Conservation (phyloP, 2,329 filamentous ascomycete species). For the Neofusicoccum laricinum region DNA sequence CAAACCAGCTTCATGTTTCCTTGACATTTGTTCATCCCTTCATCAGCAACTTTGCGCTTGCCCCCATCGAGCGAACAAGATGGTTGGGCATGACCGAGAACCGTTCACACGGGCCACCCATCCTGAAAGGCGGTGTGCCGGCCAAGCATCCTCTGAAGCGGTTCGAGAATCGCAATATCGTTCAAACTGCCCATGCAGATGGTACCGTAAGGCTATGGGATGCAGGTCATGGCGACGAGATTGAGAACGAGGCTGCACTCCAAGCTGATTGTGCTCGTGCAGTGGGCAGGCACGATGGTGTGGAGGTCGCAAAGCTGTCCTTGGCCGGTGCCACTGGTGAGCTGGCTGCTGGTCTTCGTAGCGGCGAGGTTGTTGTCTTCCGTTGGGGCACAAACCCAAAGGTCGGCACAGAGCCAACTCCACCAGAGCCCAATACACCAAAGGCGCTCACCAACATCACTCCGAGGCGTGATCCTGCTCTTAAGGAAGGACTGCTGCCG, state of each 20-base stretch:
- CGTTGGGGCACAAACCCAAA: constrained; percentile 80
- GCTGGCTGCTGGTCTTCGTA: constrained; percentile 74
- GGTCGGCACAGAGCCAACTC: constrained; percentile 60
- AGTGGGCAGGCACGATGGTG: constrained; percentile 71
- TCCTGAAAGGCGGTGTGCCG: constrained; percentile 77
- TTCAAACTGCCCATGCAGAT: constrained; percentile 86
- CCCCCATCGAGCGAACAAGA: constrained; percentile 69
- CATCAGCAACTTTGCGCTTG: constrained; percentile 68
- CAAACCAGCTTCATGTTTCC: constrained; percentile 87
- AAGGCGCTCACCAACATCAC: constrained; percentile 68
- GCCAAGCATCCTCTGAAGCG: constrained; percentile 67
- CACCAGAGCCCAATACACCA: constrained; percentile 47
- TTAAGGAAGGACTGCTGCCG: constrained; percentile 81
- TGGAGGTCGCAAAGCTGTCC: constrained; percentile 76
- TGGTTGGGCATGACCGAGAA: constrained; percentile 93
- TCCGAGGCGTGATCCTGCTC: constrained; percentile 64
- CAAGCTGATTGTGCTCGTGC: constrained; percentile 86
- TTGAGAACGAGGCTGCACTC: constrained; percentile 78
- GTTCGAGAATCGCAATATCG: constrained; percentile 78
- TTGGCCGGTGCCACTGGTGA: constrained; percentile 81
- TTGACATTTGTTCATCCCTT: constrained; percentile 89
- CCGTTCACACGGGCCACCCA: constrained; percentile 70
- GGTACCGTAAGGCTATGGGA: constrained; percentile 93
- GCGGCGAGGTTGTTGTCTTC: constrained; percentile 84
- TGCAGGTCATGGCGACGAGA: constrained; percentile 83